Base-by-base conservation (phyloP, 202 grass and related monocot species). In the Cymbopogon flexuosus region DNA sequence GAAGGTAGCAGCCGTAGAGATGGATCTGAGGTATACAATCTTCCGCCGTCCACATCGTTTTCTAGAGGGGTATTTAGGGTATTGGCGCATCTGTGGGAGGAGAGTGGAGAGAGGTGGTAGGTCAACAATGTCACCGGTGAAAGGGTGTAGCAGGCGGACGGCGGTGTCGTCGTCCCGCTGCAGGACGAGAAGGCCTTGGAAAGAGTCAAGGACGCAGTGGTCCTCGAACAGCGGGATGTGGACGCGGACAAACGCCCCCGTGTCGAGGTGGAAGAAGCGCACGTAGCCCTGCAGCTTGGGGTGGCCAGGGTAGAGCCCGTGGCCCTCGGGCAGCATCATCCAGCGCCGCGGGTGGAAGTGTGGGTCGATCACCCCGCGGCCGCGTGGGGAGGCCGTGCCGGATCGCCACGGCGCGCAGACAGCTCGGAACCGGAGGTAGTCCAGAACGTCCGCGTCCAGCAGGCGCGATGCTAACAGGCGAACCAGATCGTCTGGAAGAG, bases 81-180 rank as follows among this genome's bases (percentile, higher is more conserved):
- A 45, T 3, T 5, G 15, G 14, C 15, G 12, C 68, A 70, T 31
- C 68, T 30, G 40, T 3, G 68, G 69, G 42, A 27, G 16, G 62
- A 79, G 76, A 15, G 76, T 65, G 1, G 18, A 67, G 29, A 35
- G 62, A 6, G 69, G 76, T 1, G 76, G 76, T 1, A 79, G 45
- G 0, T 79, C 45, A 0, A 65, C 6, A 16, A 79, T 54, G 76
- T 79, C 62, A 1, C 76, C 43, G 42, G 76, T 67, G 11, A 79
- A 54, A 6, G 62, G 45, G 45, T 79, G 30, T n/a, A 79, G 76
- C 43, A 79, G 39, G 2, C 63, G 77, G 33, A 79, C 1, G 46
- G 72, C 72, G 10, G 30, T 60, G 47, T 73, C 8, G 15, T 35
- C 9, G 31, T 57, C 65, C 35, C 65, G 65, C 18, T 68, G 65